phyloP scores from a whole-genome alignment of 108 stramenopile genomes.

The Nitzschia sp. region DNA sequence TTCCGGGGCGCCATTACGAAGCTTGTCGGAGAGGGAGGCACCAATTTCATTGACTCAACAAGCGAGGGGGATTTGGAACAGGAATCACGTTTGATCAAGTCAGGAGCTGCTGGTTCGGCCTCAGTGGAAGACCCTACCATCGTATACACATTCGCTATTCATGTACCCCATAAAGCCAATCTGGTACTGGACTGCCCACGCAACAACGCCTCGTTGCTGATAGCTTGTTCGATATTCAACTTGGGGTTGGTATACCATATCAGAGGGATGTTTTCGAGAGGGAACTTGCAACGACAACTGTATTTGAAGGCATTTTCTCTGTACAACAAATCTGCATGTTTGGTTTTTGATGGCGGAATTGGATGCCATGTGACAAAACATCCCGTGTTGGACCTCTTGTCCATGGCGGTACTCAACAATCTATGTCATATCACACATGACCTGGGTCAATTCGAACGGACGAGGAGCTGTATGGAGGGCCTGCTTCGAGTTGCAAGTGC shows the following conservation, averaged over 20 bases:
- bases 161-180: not conserved
- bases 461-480: not conserved
- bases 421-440: conserved; percentile 2
- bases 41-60: not conserved
- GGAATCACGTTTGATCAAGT: too few relatives aligned
- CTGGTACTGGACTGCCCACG: not conserved
- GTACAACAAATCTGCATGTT: not conserved
- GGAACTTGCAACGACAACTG: conserved; percentile 1
- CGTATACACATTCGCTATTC: conserved; percentile 8
- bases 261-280: not conserved
- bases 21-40: not conserved
- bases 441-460: not conserved
- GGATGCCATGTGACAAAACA: not conserved
- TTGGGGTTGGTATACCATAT: conserved; percentile 16
- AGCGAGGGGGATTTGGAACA: too few relatives aligned
- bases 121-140: not conserved
- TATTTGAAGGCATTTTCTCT: conserved; percentile 5
- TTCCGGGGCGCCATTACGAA: conserved; percentile 4
- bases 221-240: conserved; percentile 19
- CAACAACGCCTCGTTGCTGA: not conserved
- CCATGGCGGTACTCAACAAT: conserved; percentile 23
- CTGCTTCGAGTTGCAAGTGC: not conserved
- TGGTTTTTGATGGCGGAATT: not conserved
- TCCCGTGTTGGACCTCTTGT: conserved; percentile 15
- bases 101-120: too few relatives aligned